Evolutionary conservation across 1,284 basidiomycete genomes (phyloP), one percentile per base, ranked within the genome.

Genomic region (Apiotrichum akiyoshidainum): DNA sequence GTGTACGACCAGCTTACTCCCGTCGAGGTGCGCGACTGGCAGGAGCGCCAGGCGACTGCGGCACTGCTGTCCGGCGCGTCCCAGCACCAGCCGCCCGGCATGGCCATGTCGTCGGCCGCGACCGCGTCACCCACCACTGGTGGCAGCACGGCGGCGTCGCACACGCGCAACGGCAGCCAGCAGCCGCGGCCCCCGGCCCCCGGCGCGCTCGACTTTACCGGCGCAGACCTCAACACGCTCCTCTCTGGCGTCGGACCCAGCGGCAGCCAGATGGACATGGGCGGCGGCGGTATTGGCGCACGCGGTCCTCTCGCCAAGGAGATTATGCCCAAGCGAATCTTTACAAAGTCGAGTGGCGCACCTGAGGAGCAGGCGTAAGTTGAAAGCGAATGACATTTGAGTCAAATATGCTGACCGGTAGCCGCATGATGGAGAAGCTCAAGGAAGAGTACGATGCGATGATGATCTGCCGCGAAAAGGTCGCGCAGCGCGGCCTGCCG

Each of bases 291-390:
- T 16, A 66, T 68, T 10, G 65, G 64, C n/a, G 64, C 63, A 11
- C 60, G 70, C 49, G 73, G 72, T 16, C 73, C 74, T 11, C 63
- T 72, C 49, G 74, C 68, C 26, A 93, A 92, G 81, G 91, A 96
- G 77, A 90, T 95, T 60, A 92, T 89, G 75, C 95, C 95, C 10
- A 99, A 99, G 84, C 86, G 89, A 82, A 94, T 98, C 53, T 95
- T 93, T 76, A 87, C 86, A n/a, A 94, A 92, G 78, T 92, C 92
- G n/a, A 83, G 83, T 52, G 81, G 82, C 34, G 73, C 72, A 2
- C 65, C 68, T 10, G 85, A 88, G 66, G 94, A 99, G 79, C 86
- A 87, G 52, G 87, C 90, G 90, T 91, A 68, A 72, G 89, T 77
- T 34, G n/a, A n/a, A 1, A 10, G 46, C 31, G 35, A 45, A 8